Conservation (phyloP, 2,329 filamentous ascomycete genomes). For the Ceratocystis albifundus region DNA sequence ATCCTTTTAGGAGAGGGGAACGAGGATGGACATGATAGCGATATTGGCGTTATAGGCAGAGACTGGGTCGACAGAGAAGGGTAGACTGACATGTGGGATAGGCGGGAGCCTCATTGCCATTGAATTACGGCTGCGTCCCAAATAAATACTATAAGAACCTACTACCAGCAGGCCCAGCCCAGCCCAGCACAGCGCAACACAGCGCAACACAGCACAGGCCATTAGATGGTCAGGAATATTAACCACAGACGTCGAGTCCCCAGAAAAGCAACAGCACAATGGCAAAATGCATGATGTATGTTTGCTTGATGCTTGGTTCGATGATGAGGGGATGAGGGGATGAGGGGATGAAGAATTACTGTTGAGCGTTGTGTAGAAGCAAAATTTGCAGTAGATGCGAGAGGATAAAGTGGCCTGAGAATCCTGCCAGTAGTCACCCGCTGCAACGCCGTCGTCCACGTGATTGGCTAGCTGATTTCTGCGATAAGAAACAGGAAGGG, state of each 20-base stretch:
- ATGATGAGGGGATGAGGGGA: not conserved
- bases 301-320: not conserved
- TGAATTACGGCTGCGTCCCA: not conserved
- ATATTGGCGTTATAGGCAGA: not conserved
- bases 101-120: not conserved
- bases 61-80: not conserved
- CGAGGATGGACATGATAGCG: not conserved
- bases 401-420: not conserved
- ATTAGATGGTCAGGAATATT: not conserved
- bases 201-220: no score
- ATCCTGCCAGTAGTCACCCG: not conserved
- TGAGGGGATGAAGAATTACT: not conserved
- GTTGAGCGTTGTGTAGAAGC: not conserved
- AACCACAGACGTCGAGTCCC: constrained; percentile 2
- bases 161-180: not conserved
- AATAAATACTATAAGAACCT: not conserved
- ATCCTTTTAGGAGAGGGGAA: not conserved
- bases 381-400: not conserved
- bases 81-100: not conserved
- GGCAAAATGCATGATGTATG: not conserved
- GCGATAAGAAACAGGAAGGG: not conserved
- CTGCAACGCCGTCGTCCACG: not conserved
- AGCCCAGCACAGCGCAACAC: no score
- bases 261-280: constrained; percentile 7
- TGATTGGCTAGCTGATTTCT: not conserved